Evolutionary conservation across 108 stramenopile genomes (phyloP), one percentile per base, ranked within the genome.

Genomic region (Skeletonema marinoi): DNA sequence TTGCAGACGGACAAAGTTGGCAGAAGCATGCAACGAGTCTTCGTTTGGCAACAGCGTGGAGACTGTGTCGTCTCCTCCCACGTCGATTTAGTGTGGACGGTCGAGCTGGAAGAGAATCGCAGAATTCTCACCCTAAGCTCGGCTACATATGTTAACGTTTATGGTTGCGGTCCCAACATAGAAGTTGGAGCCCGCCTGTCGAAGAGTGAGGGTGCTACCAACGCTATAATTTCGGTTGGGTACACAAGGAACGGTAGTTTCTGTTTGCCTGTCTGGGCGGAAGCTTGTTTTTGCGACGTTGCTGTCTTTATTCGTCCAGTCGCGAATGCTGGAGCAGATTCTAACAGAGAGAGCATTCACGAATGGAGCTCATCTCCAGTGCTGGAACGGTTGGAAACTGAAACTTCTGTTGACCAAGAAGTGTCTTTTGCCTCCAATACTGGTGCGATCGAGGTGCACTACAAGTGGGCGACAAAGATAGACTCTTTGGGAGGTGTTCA

Each of bases 91-190:
- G 64, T 87, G 36, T 91, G 90, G 90, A 85, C 70, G 9, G 87
- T 90, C 21, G 83, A 84, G 65, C 66, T 88, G 32, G 85, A 88
- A 65, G 86, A 92, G 44, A 90, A 88, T 41, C 84, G 88, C 29
- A 36, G 88, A 54, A 77, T 92, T 31, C 63, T 92, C 21, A 92
- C 89, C 6, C 68, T 92, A 2, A 88, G 89, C 68, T 84, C 86
- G 32, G 84, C 89, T 38, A 82, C 88, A 13, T 71, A 74, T 11
- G 71, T 92, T 21, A 39, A 70, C 12, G 80, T 88, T 0, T 32
- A 76, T 16, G 78, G 77, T 25, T 83, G 83, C 10, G 71, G 67
- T 30, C 80, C 73, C 9, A 56, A 71, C 30, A 67, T 92, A 30
- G 88, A 90, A 66, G 71, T 92, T 30, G 91, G 89, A 6, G 63